phyloP scores from a whole-genome alignment of 208 protist species.

The Kentomonas sorsogonicus region DNA sequence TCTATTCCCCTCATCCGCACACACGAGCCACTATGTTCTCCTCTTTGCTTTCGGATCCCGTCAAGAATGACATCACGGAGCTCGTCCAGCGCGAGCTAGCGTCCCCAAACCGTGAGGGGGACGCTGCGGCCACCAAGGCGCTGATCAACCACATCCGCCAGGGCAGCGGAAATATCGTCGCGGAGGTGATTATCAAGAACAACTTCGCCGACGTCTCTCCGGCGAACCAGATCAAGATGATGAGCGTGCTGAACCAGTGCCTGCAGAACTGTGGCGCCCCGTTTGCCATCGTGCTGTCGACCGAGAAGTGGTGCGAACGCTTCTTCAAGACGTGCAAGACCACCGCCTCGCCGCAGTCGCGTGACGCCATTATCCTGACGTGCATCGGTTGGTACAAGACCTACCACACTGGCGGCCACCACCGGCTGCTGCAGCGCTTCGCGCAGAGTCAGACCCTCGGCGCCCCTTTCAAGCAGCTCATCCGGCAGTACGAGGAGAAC shows the following conservation, averaged over 20 bases:
- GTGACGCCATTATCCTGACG: constrained; percentile 65
- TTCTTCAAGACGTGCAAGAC: constrained; percentile 84
- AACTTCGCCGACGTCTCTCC: constrained; percentile 68
- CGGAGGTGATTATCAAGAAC: constrained; percentile 71
- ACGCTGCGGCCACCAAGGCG: constrained; percentile 37
- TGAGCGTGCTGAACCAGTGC: constrained; percentile 76
- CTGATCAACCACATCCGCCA: constrained; percentile 69
- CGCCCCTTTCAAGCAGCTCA: constrained; percentile 43
- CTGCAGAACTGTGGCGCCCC: constrained; percentile 62
- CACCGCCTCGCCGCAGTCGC: constrained; percentile 31
- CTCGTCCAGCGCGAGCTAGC: constrained; percentile 27
- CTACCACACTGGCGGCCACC: constrained; percentile 71
- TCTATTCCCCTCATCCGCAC: neutral
- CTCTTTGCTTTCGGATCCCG: neutral
- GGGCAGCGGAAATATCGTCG: constrained; percentile 46
- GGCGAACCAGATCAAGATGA: constrained; percentile 46
- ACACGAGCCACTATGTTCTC: neutral
- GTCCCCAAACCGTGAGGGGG: constrained; percentile 36
- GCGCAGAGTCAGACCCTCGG: constrained; percentile 64
- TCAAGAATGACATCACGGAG: constrained; percentile 17
- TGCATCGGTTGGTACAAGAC: constrained; percentile 72
- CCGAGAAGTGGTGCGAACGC: constrained; percentile 85
- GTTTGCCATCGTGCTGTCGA: constrained; percentile 72
- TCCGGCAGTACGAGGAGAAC: constrained; percentile 35
- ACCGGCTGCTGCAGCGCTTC: constrained; percentile 70